Base-by-base conservation (phyloP, 305 asterid genomes). In the Fraxinus velutina region DNA sequence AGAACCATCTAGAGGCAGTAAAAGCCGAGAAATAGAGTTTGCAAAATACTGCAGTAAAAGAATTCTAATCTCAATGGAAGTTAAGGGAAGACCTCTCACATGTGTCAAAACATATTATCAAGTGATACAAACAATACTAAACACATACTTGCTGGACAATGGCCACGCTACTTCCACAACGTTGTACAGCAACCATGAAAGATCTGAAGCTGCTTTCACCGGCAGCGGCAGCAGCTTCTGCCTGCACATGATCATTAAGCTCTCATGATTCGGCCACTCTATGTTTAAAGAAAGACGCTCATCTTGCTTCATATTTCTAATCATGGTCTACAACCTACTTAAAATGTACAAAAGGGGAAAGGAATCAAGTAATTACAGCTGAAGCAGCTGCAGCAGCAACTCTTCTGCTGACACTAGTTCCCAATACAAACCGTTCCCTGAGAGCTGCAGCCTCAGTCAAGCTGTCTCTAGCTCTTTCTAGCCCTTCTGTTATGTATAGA, bases 101-200 rank as follows among this genome's bases (percentile, higher is more conserved):
- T 33, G 50, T 52, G 27, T 32, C 15, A 82, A 34, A 29, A 79
- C 24, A 29, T 80, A 81, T 73, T 7, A 76, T 78, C 78, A 79
- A 79, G 57, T 22, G 75, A 75, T 62, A 78, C 55, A 78, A 81
- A 76, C 71, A 77, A 39, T 17, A 78, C 29, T 24, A 81, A 88
- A 75, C 60, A 80, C 93, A 60, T 90, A 96, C 98, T 90, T 96
- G 98, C 92, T 94, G 99, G 82, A 94, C 96, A 84, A 92, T 96
- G 85, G 98, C 99, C 87, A 94, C 98, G 84, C 99, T 94, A 89
- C 99, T 96, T 85, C 98, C 99, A 88, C 99, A 93, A 2, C 97
- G 96, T 91, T 96, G 99, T 77, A 96, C 97, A 87, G 98, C 91
- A 84, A 94, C 98, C 99, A 96, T 96, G 88, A 96, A 96, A 78